phyloP scores from a whole-genome alignment of 768 basidiomycete species.

The Pleurotus citrinopileatus region DNA sequence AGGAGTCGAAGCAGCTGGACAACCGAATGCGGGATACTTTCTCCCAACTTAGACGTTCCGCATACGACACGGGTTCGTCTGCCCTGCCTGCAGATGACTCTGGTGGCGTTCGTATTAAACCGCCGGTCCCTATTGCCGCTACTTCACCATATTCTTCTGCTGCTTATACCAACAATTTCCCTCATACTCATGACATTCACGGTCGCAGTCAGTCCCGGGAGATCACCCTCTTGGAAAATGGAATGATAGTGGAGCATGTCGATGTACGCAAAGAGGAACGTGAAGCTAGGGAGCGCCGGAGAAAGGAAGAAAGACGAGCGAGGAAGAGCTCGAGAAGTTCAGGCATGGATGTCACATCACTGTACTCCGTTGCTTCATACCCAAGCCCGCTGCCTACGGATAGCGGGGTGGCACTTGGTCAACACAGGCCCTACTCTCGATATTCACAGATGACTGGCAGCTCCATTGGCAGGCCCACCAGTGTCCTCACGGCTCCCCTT shows the following conservation, averaged over 20 bases:
- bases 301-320: constrained; percentile 67
- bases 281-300: constrained; percentile 68
- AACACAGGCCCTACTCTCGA: constrained; percentile 51
- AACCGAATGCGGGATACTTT: constrained; percentile 78
- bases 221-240: constrained; percentile 80
- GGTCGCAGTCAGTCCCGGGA: constrained; percentile 61
- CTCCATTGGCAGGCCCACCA: constrained; percentile 55
- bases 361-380: constrained; percentile 49
- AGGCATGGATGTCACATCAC: constrained; percentile 66
- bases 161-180: constrained; percentile 27
- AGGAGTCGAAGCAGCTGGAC: constrained; percentile 75
- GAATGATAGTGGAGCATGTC: constrained; percentile 87
- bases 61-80: constrained; percentile 60
- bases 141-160: constrained; percentile 4
- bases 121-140: constrained; percentile 29
- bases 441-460: constrained; percentile 40
- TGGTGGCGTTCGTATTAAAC: constrained; percentile 69
- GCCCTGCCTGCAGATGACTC: constrained; percentile 51
- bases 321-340: constrained; percentile 76
- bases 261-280: constrained; percentile 78
- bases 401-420: constrained; percentile 42
- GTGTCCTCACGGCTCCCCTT: constrained; percentile 46
- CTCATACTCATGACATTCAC: constrained; percentile 36
- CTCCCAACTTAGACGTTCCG: constrained; percentile 74
- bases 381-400: constrained; percentile 53